These are phyloP conservation scores for Rhizophagus sp. DNA, from an alignment of 192 early-diverging fungal genomes.

Conservation along the genomic window DNA sequence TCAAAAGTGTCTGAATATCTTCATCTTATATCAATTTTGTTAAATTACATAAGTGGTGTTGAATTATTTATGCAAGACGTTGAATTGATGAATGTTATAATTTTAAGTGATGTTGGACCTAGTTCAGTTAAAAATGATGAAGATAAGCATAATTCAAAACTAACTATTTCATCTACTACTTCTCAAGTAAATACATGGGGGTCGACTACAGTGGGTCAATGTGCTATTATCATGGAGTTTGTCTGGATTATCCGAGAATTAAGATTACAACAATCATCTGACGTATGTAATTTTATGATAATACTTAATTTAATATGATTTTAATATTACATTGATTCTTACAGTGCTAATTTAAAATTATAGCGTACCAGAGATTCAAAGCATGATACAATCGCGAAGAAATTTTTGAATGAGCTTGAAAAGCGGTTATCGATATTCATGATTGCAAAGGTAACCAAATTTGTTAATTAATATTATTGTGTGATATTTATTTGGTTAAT, in stretches of 20 bases:
- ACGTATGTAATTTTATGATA: neutral
- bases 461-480: neutral
- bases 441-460: conserved; percentile 36
- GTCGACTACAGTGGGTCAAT: conserved; percentile 56
- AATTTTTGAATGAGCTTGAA: conserved; percentile 59
- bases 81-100: conserved; percentile 55
- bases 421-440: conserved; percentile 50
- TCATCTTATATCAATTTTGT: conserved; percentile 43
- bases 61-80: conserved; percentile 58
- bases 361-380: conserved; percentile 35
- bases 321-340: neutral
- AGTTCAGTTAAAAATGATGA: neutral
- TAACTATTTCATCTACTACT: neutral
- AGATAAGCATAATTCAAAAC: conserved; percentile 5
- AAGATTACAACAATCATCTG: conserved; percentile 15
- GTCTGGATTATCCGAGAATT: conserved; percentile 47
- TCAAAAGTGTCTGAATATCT: conserved; percentile 45
- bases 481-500: conserved; percentile 8
- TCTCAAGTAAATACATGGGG: conserved; percentile 39
- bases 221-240: conserved; percentile 52
- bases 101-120: conserved; percentile 53
- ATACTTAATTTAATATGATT: neutral
- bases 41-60: conserved; percentile 47
- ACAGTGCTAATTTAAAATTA: neutral
- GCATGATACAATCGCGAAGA: conserved; percentile 52